Evolutionary conservation across 23 red algal genomes (phyloP).

Genomic region (Gracilaria domingensis): DNA sequence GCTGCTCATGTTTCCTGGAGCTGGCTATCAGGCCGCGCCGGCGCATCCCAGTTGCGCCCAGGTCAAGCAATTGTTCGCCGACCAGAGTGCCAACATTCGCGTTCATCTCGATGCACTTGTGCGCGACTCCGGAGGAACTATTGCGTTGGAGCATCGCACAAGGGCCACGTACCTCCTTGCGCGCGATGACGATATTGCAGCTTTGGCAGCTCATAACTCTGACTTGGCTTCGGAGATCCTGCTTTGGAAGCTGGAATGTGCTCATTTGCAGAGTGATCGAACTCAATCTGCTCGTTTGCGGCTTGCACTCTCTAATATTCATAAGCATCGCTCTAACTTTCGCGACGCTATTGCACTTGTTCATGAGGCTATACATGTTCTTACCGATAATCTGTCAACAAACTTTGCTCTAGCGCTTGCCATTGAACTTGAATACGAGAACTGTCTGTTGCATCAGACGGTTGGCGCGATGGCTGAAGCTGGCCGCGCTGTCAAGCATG

Average conservation of each 20-base stretch:
- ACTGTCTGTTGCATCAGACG: slow-evolving; percentile 40
- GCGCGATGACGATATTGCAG: slow-evolving; percentile 41
- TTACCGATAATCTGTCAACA: slow-evolving; percentile 4
- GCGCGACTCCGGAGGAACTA: slow-evolving; percentile 57
- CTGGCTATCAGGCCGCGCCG: slow-evolving; percentile 52
- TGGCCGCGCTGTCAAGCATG: slow-evolving; percentile 41
- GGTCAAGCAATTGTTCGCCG: slow-evolving; percentile 60
- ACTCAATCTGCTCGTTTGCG: slow-evolving; percentile 28
- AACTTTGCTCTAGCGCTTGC: slow-evolving; percentile 38
- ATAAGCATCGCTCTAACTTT: slow-evolving; percentile 49
- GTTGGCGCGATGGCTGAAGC: slow-evolving; percentile 53
- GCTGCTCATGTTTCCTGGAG: slow-evolving; percentile 53
- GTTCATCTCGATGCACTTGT: slow-evolving; percentile 68
- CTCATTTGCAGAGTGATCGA: slow-evolving; percentile 31
- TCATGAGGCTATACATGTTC: slow-evolving; percentile 38
- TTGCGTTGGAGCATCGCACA: slow-evolving; percentile 55
- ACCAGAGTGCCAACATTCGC: slow-evolving; percentile 46
- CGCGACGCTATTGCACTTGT: slow-evolving; percentile 39
- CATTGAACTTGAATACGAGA: slow-evolving; percentile 61
- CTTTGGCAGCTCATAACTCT: slow-evolving; percentile 24
- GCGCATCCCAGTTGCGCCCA: slow-evolving; percentile 59
- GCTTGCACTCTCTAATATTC: slow-evolving; percentile 56
- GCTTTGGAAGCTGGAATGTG: slow-evolving; percentile 64
- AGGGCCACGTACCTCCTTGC: slow-evolving; percentile 51
- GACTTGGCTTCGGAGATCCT: slow-evolving; percentile 53